Evolutionary conservation across 257 asterid species (phyloP), one percentile per base, ranked within the genome.

Genomic region (Gynochthodes officinalis): DNA sequence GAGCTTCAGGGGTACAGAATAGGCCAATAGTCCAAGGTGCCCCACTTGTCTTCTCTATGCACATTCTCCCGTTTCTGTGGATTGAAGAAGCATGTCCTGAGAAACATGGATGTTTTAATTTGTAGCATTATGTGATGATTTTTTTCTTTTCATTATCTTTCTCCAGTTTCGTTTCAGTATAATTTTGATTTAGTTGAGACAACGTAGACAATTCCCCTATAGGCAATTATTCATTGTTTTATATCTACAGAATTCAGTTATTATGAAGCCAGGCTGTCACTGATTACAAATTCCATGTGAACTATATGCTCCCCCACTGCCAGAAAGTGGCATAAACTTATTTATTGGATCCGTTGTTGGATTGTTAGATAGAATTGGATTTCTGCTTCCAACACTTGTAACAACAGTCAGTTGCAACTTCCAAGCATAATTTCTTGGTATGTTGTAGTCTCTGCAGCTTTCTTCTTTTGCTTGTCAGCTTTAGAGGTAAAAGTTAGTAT

Each of bases 1-100:
- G 77, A 93, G 98, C 84, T 71, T 89, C 85, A 86, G 90, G 79
- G 90, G 81, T 57, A 64, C 89, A 68, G 96, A 93, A 75, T 90
- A 90, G 77, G 74, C 55, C 14, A n/a, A 66, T 27, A 65, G 74
- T 25, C 13, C 18, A 4, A 35, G 12, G 42, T 18, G 8, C 37
- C 13, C 23, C 21, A 11, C 50, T 40, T n/a, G 21, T 21, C 49
- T 39, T 40, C 70, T 64, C 53, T 32, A 75, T 79, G 72, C 82
- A 59, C 77, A 40, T 72, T 71, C 68, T 81, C 77, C 75, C 59
- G 30, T 35, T 70, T 81, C 78, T 74, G 52, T 72, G 90, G 87
- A 77, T 83, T 73, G 54, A 80, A 84, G 86, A 79, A 85, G 77
- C 44, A 76, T 58, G 49, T 69, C 75, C 80, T 58, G 49, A 60